Evolutionary conservation across 768 basidiomycete genomes (phyloP), one percentile per base, ranked within the genome.

Genomic region (Agaricus blazei): DNA sequence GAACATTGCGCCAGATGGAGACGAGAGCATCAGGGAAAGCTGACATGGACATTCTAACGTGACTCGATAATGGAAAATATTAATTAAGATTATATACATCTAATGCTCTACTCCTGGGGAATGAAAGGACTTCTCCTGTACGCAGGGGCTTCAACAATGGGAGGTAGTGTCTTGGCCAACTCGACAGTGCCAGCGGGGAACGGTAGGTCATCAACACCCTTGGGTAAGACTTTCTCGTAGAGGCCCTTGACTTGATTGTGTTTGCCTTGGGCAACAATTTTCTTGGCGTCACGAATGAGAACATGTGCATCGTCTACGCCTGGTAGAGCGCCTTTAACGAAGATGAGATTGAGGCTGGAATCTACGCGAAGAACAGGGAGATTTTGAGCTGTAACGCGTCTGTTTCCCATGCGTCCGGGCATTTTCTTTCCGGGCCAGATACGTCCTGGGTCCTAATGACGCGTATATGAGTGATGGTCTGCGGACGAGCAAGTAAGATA

Each of bases 371-470:
- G 80, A 42, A 98, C 92, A 1, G 86, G 70, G 26, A 98, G 83
- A 66, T 98, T 98, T 65, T 96, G 93, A 12, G 80, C 78, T 7
- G 96, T 98, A 8, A 81, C 80, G 40, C 86, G 85, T 59, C 83
- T 78, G 54, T 85, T 88, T 48, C 97, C 97, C 77, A 98, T 85
- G 24, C 86, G 87, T 34, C 97, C 97, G 9, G 96, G 85, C 96
- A 97, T 98, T 77, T 98, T 98, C 75, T 94, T 97, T 37, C 97
- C 97, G 3, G 97, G 97, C 73, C 90, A 93, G 4, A 98, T 79
- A 64, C 97, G 85, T 46, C 97, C 97, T 26, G 97, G 96, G 64
- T 97, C 94, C 94, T 98, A 58, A 11, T 59, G 14, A 58, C 46
- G 41, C 34, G 34, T 11, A 56, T 48, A 47, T 57, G 36, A 50